Evolutionary conservation across 805 yeast genomes (phyloP).

Genomic region (Kuraishia hungarica): DNA sequence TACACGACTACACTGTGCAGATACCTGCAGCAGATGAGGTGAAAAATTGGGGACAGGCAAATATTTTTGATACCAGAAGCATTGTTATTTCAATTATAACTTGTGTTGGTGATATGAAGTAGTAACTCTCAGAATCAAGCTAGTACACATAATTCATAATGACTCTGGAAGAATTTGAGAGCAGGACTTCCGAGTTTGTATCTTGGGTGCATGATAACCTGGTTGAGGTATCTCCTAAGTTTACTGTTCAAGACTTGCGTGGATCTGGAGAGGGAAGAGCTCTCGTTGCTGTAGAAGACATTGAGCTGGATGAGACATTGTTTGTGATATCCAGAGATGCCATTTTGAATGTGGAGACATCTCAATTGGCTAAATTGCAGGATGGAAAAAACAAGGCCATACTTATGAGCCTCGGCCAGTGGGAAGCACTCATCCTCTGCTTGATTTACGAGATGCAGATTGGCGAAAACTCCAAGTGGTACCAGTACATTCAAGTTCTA

Average conservation of each 20-base stretch:
- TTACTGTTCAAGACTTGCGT: slow-evolving; percentile 56
- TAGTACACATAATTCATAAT: too few relatives aligned
- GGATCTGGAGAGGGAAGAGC: slow-evolving; percentile 66
- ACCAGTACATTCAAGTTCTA: slow-evolving; percentile 59
- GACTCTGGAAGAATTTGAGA: slow-evolving; percentile 11
- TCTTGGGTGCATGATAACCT: slow-evolving; percentile 37
- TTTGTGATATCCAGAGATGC: slow-evolving; percentile 60
- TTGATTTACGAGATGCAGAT: slow-evolving; percentile 52
- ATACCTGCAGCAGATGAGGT: not conserved
- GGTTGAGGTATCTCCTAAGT: slow-evolving; percentile 43
- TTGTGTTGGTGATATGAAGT: too few relatives aligned
- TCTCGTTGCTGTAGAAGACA: slow-evolving; percentile 53
- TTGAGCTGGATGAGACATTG: slow-evolving; percentile 51
- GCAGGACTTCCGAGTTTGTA: slow-evolving; percentile 25
- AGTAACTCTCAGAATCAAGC: too few relatives aligned
- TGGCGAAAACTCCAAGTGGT: slow-evolving; percentile 50
- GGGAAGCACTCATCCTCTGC: slow-evolving; percentile 72
- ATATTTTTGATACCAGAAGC: not conserved
- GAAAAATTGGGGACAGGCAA: not conserved
- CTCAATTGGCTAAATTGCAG: slow-evolving; percentile 28
- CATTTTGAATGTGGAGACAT: slow-evolving; percentile 52
- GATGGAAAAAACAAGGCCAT: slow-evolving; percentile 24
- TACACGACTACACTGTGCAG: not conserved
- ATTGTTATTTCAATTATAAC: too few relatives aligned
- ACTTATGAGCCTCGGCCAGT: slow-evolving; percentile 42